These are phyloP conservation scores for Talaromyces sp. DNA, from an alignment of 2,329 filamentous ascomycete genomes.

Conservation along the genomic window DNA sequence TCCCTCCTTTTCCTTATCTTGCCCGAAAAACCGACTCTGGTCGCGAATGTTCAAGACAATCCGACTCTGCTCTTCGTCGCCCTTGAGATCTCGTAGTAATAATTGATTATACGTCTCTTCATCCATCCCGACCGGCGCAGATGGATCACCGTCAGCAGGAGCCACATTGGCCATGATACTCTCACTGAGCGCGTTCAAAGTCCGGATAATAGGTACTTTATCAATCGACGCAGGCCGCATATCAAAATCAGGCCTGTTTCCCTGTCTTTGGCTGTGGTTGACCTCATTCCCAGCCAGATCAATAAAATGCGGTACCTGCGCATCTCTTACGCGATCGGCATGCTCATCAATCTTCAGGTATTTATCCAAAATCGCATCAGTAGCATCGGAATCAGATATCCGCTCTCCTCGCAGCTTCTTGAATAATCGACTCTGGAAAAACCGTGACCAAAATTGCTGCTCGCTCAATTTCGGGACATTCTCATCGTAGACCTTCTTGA, in stretches of 20 bases:
- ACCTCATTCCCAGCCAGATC: conserved; percentile 93
- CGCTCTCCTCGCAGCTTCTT: conserved; percentile 91
- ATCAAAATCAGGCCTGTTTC: conserved; percentile 83
- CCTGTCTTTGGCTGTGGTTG: conserved; percentile 80
- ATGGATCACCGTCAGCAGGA: conserved; percentile 67
- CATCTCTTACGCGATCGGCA: conserved; percentile 45
- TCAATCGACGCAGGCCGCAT: conserved; percentile 73
- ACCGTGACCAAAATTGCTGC: conserved; percentile 84
- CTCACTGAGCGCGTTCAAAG: conserved; percentile 84
- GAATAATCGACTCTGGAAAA: conserved; percentile 85
- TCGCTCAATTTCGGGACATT: conserved; percentile 79
- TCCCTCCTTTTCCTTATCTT: conserved; percentile 34
- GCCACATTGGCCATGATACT: conserved; percentile 88
- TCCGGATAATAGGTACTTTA: conserved; percentile 83
- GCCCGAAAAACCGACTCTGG: conserved; percentile 75
- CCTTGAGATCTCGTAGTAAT: conserved; percentile 73
- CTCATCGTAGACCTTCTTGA: conserved; percentile 88
- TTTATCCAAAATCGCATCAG: conserved; percentile 77
- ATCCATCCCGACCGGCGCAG: conserved; percentile 63
- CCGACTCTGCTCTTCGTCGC: conserved; percentile 67
- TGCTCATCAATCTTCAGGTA: conserved; percentile 73
- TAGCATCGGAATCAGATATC: conserved; percentile 69
- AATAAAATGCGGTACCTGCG: conserved; percentile 80
- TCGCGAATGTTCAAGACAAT: conserved; percentile 85
- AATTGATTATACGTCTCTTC: conserved; percentile 72